Evolutionary conservation across 2,329 filamentous ascomycete species (phyloP).

Genomic region (Mycosphaerella arachidis): DNA sequence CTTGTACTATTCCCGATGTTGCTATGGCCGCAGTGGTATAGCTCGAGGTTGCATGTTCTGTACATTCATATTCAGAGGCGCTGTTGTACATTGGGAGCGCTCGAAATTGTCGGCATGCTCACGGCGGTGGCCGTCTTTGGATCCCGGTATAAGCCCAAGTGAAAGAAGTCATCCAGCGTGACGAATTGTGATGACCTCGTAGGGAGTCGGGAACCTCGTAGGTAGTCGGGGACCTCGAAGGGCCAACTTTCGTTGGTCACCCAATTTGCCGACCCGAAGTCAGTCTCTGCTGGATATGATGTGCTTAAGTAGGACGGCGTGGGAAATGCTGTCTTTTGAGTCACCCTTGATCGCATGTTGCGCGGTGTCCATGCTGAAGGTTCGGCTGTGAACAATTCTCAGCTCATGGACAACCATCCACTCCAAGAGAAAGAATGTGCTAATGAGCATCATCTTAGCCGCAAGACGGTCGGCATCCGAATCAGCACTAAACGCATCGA

Average conservation of each 20-base stretch:
- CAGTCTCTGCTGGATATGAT: neutral
- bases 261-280: neutral
- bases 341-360: neutral
- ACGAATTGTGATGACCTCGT: neutral
- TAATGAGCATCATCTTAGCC: slow-evolving; percentile 9
- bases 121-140: neutral
- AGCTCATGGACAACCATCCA: neutral
- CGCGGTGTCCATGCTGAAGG: neutral
- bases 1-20: neutral
- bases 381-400: neutral
- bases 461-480: slow-evolving; percentile 6
- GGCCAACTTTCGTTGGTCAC: neutral
- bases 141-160: neutral
- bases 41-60: neutral
- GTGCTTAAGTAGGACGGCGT: neutral
- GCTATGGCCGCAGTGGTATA: neutral
- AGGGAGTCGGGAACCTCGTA: neutral
- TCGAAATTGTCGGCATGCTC: neutral
- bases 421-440: no score
- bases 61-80: neutral
- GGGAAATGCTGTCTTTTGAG: neutral
- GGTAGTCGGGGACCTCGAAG: neutral
- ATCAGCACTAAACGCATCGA: slow-evolving; percentile 4
- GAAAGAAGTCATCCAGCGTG: neutral
- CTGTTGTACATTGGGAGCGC: neutral